Evolutionary conservation across 225 moss, liverwort and hornwort species (phyloP).

Genomic region (Takakia lepidozioides): DNA sequence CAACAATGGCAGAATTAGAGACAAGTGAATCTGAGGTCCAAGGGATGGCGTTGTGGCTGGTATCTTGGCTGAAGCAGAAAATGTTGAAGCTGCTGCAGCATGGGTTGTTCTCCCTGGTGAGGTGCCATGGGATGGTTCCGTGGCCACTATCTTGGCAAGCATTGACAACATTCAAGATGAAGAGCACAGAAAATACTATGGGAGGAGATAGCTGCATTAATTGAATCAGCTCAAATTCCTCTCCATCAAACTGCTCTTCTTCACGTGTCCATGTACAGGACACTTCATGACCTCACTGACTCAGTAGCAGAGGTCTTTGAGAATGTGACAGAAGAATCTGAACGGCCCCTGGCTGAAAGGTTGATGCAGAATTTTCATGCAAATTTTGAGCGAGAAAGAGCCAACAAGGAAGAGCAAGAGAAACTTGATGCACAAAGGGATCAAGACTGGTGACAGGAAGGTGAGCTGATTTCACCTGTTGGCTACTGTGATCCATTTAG

Average conservation of each 20-base stretch:
- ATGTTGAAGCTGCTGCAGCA: constrained; percentile 9
- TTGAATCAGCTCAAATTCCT: constrained; percentile 22
- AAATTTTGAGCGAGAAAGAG: constrained; percentile 20
- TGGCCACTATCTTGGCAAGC: constrained; percentile 20
- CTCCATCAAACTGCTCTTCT: constrained; percentile 19
- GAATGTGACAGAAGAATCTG: constrained; percentile 13
- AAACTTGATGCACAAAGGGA: too few species aligned
- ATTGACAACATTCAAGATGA: constrained; percentile 19
- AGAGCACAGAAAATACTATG: constrained; percentile 14
- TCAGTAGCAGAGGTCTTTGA: constrained; percentile 32
- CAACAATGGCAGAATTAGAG: constrained; percentile 8
- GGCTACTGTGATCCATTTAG: too few species aligned
- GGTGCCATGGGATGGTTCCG: constrained; percentile 25
- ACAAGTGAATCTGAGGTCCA: constrained; percentile 12
- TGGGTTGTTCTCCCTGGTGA: constrained; percentile 7
- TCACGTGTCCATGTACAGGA: constrained; percentile 20
- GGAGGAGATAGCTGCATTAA: constrained; percentile 1
- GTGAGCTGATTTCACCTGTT: too few species aligned
- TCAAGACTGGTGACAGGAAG: too few species aligned
- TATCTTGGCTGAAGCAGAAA: constrained; percentile 6
- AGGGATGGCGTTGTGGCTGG: too few species aligned
- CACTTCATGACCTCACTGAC: constrained; percentile 20
- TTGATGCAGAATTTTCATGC: constrained; percentile 31
- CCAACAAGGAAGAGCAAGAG: too few species aligned
- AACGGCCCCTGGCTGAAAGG: constrained; percentile 16